Conservation (phyloP, 352 stramenopile genomes). For the Pythium aquatile region DNA sequence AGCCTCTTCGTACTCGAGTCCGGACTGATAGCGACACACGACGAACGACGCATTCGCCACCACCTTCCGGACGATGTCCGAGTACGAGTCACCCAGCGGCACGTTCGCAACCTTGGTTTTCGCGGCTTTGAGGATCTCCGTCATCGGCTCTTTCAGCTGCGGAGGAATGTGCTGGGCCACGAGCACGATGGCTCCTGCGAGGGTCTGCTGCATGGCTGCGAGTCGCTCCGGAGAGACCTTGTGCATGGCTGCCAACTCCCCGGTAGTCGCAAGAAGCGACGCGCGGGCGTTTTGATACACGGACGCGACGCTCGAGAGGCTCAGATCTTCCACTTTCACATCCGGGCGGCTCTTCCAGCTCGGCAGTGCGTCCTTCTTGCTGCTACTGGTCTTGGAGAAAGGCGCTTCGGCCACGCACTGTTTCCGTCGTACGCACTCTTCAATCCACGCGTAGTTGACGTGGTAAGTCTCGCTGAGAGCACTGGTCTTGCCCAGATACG, state of each 20-base stretch:
- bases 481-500: conserved; percentile 48
- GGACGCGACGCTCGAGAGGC: background rate
- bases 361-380: conserved; percentile 6
- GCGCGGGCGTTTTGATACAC: conserved; percentile 22
- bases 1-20: conserved; percentile 81
- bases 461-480: conserved; percentile 55
- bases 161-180: conserved; percentile 75
- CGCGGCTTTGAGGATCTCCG: conserved; percentile 60
- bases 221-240: conserved; percentile 43
- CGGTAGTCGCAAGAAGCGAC: background rate
- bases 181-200: conserved; percentile 64
- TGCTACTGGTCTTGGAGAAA: conserved; percentile 17
- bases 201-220: conserved; percentile 44
- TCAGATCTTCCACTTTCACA: conserved; percentile 23
- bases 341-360: conserved; percentile 23
- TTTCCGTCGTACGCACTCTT: conserved; percentile 69
- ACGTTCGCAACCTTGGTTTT: conserved; percentile 83
- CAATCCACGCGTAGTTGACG: conserved; percentile 80
- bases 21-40: conserved; percentile 76
- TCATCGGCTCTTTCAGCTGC: conserved; percentile 56
- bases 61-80: conserved; percentile 76
- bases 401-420: conserved; percentile 49
- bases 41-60: conserved; percentile 80
- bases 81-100: conserved; percentile 61
- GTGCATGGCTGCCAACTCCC: conserved; percentile 23